Conservation (phyloP, 2,329 filamentous ascomycete genomes). For the Cordyceps farinosa region DNA sequence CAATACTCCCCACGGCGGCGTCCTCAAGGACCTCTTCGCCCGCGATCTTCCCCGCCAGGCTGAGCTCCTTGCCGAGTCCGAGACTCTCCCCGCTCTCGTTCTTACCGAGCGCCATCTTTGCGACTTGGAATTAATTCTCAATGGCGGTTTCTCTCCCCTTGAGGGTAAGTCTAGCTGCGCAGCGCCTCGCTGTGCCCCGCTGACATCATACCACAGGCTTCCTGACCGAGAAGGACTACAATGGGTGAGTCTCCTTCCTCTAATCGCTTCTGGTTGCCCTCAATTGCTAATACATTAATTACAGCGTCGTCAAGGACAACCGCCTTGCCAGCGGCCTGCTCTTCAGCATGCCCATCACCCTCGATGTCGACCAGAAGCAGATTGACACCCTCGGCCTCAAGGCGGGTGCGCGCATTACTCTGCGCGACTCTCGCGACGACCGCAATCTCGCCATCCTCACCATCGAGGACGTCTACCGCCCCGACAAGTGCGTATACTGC, state of each 20-base stretch:
- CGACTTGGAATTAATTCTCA: conserved; percentile 95
- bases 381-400: conserved; percentile 75
- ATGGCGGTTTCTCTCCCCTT: conserved; percentile 94
- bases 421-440: conserved; percentile 95
- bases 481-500: conserved; percentile 71
- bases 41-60: conserved; percentile 81
- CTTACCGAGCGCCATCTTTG: conserved; percentile 94
- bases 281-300: conserved; percentile 27
- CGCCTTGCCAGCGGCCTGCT: conserved; percentile 84
- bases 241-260: conserved; percentile 59
- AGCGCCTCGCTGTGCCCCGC: background rate
- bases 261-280: background rate
- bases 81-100: conserved; percentile 77
- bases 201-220: conserved; percentile 60
- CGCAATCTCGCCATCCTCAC: conserved; percentile 93
- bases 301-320: conserved; percentile 81
- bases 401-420: conserved; percentile 75
- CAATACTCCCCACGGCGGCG: conserved; percentile 77
- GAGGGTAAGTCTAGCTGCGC: conserved; percentile 64
- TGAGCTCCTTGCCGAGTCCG: conserved; percentile 78
- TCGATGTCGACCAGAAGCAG: conserved; percentile 74
- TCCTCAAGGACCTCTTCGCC: conserved; percentile 96
- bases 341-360: conserved; percentile 95
- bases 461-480: conserved; percentile 90
- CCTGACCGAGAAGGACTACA: conserved; percentile 96